phyloP scores from a whole-genome alignment of 148 eudicot genomes.

The Polygonum maritimum region DNA sequence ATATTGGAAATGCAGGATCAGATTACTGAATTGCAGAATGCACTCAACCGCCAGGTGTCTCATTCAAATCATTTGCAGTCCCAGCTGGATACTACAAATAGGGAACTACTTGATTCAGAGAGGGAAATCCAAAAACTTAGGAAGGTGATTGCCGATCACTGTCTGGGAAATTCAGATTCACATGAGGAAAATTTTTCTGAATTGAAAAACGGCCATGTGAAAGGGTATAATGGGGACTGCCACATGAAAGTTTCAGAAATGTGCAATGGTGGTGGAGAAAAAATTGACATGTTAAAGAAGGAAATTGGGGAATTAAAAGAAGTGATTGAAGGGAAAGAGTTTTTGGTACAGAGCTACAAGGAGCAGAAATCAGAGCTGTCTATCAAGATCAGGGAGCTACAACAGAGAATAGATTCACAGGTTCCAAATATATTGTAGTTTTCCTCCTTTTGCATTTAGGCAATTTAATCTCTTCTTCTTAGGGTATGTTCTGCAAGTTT shows the following conservation, averaged over 20 bases:
- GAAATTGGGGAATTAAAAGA: constrained; percentile 80
- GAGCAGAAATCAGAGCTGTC: constrained; percentile 83
- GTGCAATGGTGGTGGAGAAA: constrained; percentile 44
- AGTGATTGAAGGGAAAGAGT: constrained; percentile 80
- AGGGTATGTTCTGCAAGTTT: background rate
- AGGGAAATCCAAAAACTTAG: constrained; percentile 86
- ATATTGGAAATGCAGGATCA: constrained; percentile 95
- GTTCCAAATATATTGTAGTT: constrained; percentile 78
- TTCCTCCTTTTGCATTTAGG: background rate
- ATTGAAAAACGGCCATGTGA: constrained; percentile 45
- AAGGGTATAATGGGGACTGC: constrained; percentile 49
- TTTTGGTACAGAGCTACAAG: constrained; percentile 70
- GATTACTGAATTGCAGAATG: constrained; percentile 66
- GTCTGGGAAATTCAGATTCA: constrained; percentile 41
- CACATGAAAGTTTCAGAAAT: constrained; percentile 27
- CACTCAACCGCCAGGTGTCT: constrained; percentile 47
- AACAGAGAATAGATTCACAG: constrained; percentile 82
- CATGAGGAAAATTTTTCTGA: constrained; percentile 31
- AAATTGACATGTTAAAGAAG: constrained; percentile 59
- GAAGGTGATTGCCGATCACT: constrained; percentile 85
- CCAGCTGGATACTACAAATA: constrained; percentile 67
- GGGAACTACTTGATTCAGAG: constrained; percentile 74
- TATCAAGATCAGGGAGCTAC: constrained; percentile 72
- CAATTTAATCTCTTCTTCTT: background rate
- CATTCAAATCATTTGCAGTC: constrained; percentile 70